Conservation (phyloP, 306 rosid species). For the Oemleria cerasiformis region DNA sequence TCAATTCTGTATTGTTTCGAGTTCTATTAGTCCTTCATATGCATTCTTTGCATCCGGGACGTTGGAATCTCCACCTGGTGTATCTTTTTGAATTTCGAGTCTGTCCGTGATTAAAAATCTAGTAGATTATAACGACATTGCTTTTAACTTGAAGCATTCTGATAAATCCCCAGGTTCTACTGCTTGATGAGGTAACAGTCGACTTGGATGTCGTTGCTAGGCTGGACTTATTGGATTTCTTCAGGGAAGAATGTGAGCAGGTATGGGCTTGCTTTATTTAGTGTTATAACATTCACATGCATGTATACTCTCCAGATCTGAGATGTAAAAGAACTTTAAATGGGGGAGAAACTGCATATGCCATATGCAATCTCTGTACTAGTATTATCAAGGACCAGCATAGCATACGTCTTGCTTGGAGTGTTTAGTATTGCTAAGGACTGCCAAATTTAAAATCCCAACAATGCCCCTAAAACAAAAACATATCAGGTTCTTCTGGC, state of each 20-base stretch:
- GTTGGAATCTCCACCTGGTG: background rate
- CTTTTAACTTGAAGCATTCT: conserved; percentile 5
- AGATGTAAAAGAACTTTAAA: conserved; percentile 10
- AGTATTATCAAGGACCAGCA: background rate
- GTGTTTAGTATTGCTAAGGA: too few species aligned
- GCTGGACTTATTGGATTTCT: conserved; percentile 79
- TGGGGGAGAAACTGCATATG: conserved; percentile 7
- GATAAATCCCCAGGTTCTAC: conserved; percentile 65
- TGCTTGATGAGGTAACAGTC: conserved; percentile 92
- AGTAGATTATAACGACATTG: background rate
- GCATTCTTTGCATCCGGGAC: background rate
- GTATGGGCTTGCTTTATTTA: conserved; percentile 38
- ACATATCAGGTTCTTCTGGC: too few species aligned
- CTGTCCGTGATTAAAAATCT: background rate
- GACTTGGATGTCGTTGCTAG: conserved; percentile 95
- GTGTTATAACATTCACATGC: conserved; percentile 19
- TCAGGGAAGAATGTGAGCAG: conserved; percentile 97
- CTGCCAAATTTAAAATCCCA: too few species aligned
- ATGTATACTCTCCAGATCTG: conserved; percentile 15
- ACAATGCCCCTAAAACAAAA: too few species aligned
- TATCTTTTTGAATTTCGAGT: background rate
- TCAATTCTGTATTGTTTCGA: background rate
- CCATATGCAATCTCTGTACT: background rate
- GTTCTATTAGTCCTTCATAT: conserved; percentile 4
- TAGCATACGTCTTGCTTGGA: conserved; percentile 1